Base-by-base conservation (phyloP, 495 filamentous ascomycete species). In the Aspergillus leporis region DNA sequence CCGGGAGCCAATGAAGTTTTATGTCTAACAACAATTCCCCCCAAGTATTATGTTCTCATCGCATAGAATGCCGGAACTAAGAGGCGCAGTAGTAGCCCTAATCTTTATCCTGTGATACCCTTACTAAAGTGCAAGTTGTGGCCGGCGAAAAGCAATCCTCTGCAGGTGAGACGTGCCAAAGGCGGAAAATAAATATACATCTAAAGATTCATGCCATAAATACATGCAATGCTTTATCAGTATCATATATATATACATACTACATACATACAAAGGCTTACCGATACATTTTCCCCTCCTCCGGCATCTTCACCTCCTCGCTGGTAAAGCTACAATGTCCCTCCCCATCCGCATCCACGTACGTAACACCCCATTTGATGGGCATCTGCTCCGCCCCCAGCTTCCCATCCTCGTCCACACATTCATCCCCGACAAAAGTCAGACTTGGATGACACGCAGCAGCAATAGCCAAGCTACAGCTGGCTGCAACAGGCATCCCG, bases 401-500 rank as follows among this genome's bases (percentile, higher is more conserved):
- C 32, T 28, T 22, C 31, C 50, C 31, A 0, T n/a, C 50, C 50
- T 28, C 25, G 3, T 28, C 25, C 25, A 6, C 25, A 28, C 6
- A 28, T 3, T 28, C 25, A 3, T 36, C 50, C 50, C 18, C 30
- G 18, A 53, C 51, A 53, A 22, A 45, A 45, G 16, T 36, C 34
- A 36, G 10, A 10, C 4, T 58, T 73, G 54, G 41, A 56, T 56
- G 53, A 31, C 53, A 82, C 0, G 78, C 78, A 0, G 78, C 78
- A 54, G 70, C 73, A 40, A 81, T 75, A 1, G 74, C 76, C 10
- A 67, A 61, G 52, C 75, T 78, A 54, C 73, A 75, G 41, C 61
- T 75, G 1, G 61, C 73, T 0, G 67, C 78, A 2, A 78, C 28
- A 12, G 78, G 78, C 58, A 80, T 73, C 9, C 68, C 69, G 12